Percentiles rank a stretch among this genome's conserved stretches.
These are phyloP conservation scores for Cucumis hystrix DNA, from an alignment of 306 rosid species.

Conservation along the genomic window DNA sequence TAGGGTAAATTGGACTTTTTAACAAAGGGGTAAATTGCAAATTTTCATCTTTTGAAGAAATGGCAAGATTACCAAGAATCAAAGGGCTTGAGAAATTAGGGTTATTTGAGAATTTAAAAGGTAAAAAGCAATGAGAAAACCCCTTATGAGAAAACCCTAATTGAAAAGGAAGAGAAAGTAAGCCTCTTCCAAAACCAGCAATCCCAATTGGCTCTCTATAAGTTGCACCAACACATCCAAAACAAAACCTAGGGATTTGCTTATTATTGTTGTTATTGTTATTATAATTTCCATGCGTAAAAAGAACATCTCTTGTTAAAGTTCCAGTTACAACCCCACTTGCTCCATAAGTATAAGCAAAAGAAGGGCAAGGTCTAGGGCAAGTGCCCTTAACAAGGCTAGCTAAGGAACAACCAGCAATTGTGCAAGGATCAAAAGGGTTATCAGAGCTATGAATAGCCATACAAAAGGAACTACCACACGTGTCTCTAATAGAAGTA, in stretches of 20 bases:
- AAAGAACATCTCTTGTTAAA: slow-evolving; percentile 24
- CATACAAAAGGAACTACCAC: slow-evolving; percentile 26
- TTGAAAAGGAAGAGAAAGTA: slow-evolving; percentile 38
- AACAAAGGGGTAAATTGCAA: slow-evolving; percentile 39
- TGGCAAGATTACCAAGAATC: slow-evolving; percentile 25
- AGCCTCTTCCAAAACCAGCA: slow-evolving; percentile 43
- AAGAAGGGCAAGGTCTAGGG: slow-evolving; percentile 40
- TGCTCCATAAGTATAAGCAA: slow-evolving; percentile 38
- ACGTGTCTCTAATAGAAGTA: slow-evolving; percentile 27
- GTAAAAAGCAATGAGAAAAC: slow-evolving; percentile 41
- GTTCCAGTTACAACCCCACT: slow-evolving; percentile 26
- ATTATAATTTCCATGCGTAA: slow-evolving; percentile 6
- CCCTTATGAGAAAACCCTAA: slow-evolving; percentile 33
- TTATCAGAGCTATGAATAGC: slow-evolving; percentile 42
- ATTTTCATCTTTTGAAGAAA: slow-evolving; percentile 19
- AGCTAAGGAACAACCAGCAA: slow-evolving; percentile 31
- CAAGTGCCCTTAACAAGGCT: slow-evolving; percentile 27
- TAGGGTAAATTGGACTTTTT: slow-evolving; percentile 33
- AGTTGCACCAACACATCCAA: slow-evolving; percentile 38
- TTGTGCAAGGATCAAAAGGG: slow-evolving; percentile 27
- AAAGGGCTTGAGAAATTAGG: slow-evolving; percentile 43
- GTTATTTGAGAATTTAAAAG: slow-evolving; percentile 42
- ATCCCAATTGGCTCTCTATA: slow-evolving; percentile 42
- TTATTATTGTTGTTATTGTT: neutral
- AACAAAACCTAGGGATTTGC: slow-evolving; percentile 27